Base-by-base conservation (phyloP, 176 grass and related monocot species). In the Thinopyrum elongatum region DNA sequence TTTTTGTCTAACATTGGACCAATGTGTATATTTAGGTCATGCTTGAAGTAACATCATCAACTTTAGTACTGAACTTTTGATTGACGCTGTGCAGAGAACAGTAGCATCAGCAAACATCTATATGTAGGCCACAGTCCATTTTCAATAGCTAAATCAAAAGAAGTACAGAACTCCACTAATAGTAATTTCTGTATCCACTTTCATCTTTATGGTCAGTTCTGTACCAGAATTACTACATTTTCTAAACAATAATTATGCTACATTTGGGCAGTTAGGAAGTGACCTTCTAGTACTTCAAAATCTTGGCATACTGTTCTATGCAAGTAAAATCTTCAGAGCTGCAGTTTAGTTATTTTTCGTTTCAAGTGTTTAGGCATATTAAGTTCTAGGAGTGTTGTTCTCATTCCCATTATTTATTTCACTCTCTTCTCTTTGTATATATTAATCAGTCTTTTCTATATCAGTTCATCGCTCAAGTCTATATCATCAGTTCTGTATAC, bases 301-400 rank as follows among this genome's bases (percentile, higher is more conserved):
- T 58, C 83, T 95, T n/a, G 90, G 69, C 19, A 88, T 98, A 61
- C 67, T 98, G 53, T 95, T 98, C 81, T 42, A 42, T 12, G 10
- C 41, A 42, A 42, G 10, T 94, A 90, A 75, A 86, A 98, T 94
- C 83, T 98, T 95, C 85, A 94, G 83, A 92, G 67, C 93, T 87
- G 91, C 93, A 77, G 93, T 88, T 95, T 64, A 87, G 53, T 82
- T 49, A 51, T 51, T 6, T 51, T 51, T 17, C 5, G 1, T 51
- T 47, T 35, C 16, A 22, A 26, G 57, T 41, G 39, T 41, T 66
- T 82, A 38, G 23, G 31, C 25, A n/a, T 82, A 74, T 33, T 73
- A 62, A 71, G 4, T 36, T 34, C 35, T 73, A 63, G 5, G 69
- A 13, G 11, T 33, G 53, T 14, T 3, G 5, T 82, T 57, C 44